phyloP scores from a whole-genome alignment of 495 filamentous ascomycete species.

The Umbilicaria muhlenbergii region DNA sequence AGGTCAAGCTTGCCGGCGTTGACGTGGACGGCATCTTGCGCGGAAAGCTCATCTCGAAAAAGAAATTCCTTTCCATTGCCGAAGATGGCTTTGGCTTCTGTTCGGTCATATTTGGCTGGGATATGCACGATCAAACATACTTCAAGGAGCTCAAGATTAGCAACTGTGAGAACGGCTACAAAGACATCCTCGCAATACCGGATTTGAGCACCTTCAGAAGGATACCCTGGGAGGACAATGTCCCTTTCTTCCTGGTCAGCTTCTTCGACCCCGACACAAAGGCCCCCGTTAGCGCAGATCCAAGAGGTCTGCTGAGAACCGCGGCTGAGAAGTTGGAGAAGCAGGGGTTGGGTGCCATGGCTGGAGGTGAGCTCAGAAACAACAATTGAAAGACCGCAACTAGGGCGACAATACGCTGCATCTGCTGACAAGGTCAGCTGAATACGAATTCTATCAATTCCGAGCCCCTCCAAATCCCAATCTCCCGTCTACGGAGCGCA shows the following conservation, averaged over 20 bases:
- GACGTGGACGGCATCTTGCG: constrained; percentile 86
- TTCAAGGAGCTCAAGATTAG: constrained; percentile 70
- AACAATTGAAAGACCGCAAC: too few species aligned
- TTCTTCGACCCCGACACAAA: constrained; percentile 65
- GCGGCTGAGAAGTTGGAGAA: constrained; percentile 48
- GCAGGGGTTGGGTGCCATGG: constrained; percentile 68
- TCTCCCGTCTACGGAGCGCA: constrained; percentile 28
- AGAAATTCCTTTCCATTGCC: constrained; percentile 82
- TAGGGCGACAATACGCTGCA: too few species aligned
- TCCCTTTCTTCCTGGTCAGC: constrained; percentile 85
- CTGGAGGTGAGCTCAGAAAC: constrained; percentile 52
- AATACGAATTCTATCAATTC: constrained; percentile 97
- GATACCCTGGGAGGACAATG: constrained; percentile 87
- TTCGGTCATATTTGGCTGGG: constrained; percentile 93
- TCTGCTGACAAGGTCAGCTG: constrained; percentile 38
- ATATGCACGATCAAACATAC: constrained; percentile 93
- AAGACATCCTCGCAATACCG: constrained; percentile 71
- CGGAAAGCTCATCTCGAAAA: constrained; percentile 90
- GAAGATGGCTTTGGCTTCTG: constrained; percentile 88
- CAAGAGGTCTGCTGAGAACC: constrained; percentile 56
- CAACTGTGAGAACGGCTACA: constrained; percentile 87
- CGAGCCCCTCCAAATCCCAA: constrained; percentile 38
- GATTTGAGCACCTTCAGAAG: constrained; percentile 71
- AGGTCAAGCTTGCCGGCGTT: constrained; percentile 82
- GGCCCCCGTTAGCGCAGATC: constrained; percentile 61